Conservation (phyloP, 163 green algal genomes). For the Volvox carteri region DNA sequence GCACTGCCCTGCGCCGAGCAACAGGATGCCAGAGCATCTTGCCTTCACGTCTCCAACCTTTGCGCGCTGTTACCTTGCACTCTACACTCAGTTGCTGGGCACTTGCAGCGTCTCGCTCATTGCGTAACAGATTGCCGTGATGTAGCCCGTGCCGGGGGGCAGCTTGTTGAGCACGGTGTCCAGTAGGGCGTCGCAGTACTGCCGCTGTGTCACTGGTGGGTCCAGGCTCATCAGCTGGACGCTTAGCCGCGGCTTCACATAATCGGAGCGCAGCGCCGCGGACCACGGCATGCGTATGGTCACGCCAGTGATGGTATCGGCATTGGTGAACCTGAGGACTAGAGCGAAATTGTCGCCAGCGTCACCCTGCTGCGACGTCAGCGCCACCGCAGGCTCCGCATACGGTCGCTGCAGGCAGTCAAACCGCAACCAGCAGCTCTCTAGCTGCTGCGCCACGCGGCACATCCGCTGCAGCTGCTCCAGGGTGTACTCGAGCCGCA, state of each 20-base stretch:
- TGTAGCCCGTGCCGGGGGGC: background rate
- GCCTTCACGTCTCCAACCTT: no score
- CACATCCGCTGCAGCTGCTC: constrained; percentile 24
- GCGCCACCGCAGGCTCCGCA: background rate
- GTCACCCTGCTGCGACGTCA: background rate
- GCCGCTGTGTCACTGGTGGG: constrained; percentile 6
- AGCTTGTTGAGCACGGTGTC: constrained; percentile 20
- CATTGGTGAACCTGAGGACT: constrained; percentile 42
- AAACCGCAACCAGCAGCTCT: constrained; percentile 29
- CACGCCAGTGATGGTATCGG: constrained; percentile 17
- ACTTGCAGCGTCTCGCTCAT: constrained; percentile 51
- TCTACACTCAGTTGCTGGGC: no score
- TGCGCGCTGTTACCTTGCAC: no score
- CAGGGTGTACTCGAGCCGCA: constrained; percentile 6
- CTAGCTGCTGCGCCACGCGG: constrained; percentile 24
- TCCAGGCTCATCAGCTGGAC: constrained; percentile 34
- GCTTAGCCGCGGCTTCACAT: background rate
- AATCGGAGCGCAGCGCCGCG: constrained; percentile 1
- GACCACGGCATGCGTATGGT: constrained; percentile 31
- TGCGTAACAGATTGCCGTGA: constrained; percentile 14
- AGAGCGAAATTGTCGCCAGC: background rate
- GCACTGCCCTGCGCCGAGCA: no score
- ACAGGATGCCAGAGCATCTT: no score
- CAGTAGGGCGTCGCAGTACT: constrained; percentile 10
- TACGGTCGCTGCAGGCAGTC: constrained; percentile 32